These are phyloP conservation scores for Stellera chamaejasme DNA, from an alignment of 345 rosid species.

Conservation along the genomic window DNA sequence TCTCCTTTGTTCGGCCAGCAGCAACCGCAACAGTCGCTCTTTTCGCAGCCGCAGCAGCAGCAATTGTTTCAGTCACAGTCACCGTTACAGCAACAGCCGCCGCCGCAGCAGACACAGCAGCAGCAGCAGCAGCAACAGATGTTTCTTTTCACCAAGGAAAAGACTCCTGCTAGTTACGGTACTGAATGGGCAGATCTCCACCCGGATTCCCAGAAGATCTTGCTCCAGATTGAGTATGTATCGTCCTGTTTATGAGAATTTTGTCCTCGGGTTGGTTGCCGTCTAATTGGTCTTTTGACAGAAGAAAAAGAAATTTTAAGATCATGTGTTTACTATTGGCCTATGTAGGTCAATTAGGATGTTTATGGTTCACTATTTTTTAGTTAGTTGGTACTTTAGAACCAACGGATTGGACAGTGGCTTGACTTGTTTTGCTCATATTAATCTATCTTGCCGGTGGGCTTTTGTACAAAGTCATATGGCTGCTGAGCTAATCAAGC, in stretches of 20 bases:
- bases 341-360: not conserved
- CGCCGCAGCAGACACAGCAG: constrained; percentile 12
- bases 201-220: constrained; percentile 79
- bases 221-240: constrained; percentile 80
- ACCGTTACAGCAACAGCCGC: constrained; percentile 25
- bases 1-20: constrained; percentile 34
- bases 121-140: constrained; percentile 54
- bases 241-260: not conserved
- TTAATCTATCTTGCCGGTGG: too few relatives aligned
- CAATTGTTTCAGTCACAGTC: constrained; percentile 30
- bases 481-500: constrained; percentile 9
- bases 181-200: constrained; percentile 96
- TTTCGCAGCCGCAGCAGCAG: constrained; percentile 27
- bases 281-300: too few relatives aligned
- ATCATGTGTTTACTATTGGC: too few relatives aligned
- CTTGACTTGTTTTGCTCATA: not conserved
- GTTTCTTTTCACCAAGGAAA: constrained; percentile 75
- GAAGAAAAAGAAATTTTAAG: too few relatives aligned
- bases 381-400: not conserved
- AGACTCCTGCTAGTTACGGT: constrained; percentile 82
- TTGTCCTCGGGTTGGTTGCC: too few relatives aligned
- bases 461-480: not conserved
- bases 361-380: not conserved
- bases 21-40: constrained; percentile 19
- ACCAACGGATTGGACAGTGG: not conserved